These are phyloP conservation scores for Botrytis tulipae DNA, from an alignment of 2,329 filamentous ascomycete species.

Conservation along the genomic window DNA sequence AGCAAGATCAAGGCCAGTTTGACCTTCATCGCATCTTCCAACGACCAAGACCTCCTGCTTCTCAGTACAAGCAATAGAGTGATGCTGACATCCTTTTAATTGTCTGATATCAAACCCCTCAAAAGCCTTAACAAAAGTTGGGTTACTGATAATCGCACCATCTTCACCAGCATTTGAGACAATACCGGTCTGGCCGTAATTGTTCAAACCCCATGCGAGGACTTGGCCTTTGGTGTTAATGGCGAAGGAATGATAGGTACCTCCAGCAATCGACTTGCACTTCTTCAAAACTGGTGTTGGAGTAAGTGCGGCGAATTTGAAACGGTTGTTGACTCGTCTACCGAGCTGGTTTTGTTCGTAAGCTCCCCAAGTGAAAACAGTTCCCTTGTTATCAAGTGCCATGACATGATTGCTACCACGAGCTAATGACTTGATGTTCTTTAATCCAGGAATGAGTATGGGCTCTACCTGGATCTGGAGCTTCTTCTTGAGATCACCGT, in stretches of 20 bases:
- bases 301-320: constrained; percentile 30
- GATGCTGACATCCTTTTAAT: constrained; percentile 72
- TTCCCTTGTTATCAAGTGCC: constrained; percentile 56
- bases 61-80: constrained; percentile 64
- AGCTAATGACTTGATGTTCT: constrained; percentile 53
- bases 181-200: constrained; percentile 77
- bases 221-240: constrained; percentile 66
- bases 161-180: constrained; percentile 62
- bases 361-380: constrained; percentile 63
- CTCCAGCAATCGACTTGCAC: constrained; percentile 44
- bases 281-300: constrained; percentile 37
- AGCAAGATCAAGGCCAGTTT: constrained; percentile 55
- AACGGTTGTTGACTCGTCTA: constrained; percentile 41
- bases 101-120: constrained; percentile 1
- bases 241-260: constrained; percentile 80
- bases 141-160: constrained; percentile 57
- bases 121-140: constrained; percentile 3
- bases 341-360: constrained; percentile 70
- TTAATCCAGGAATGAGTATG: constrained; percentile 55
- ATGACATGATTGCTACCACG: constrained; percentile 59
- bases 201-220: constrained; percentile 84
- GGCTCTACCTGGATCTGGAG: constrained; percentile 39
- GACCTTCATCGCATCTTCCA: constrained; percentile 56
- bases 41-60: constrained; percentile 59
- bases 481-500: constrained; percentile 23